Base-by-base conservation (phyloP, 2,329 filamentous ascomycete species). In the Pochonia chlamydosporia region DNA sequence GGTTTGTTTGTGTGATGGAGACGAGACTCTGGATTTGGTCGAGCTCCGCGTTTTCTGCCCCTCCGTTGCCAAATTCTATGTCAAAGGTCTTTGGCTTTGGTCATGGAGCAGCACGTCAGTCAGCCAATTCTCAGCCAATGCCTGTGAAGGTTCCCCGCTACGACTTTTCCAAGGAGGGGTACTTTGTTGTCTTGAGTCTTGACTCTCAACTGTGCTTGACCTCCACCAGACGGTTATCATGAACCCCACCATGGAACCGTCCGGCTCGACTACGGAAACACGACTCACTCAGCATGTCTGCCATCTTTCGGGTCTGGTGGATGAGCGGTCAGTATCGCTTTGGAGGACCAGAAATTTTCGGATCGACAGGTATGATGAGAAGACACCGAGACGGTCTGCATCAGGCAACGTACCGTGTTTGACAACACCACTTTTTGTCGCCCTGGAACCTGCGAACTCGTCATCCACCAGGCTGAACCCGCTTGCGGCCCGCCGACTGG, bases 141-240 rank as follows among this genome's bases (percentile, higher is more conserved):
- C 18, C 30, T 40, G 44, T 26, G 23, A 43, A 48, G 39, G 53
- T 52, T 49, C 48, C 51, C 46, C 44, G 30, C 49, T 30, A 33
- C 44, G 35, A 20, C 33, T 51, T 50, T 55, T 43, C 18, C 28
- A 48, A 39, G 44, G 49, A 52, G 50, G 49, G 48, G 51, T 52
- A 54, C 50, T 25, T 53, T 40, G 30, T 10, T 14, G 46, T 9
- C 40, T 39, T 36, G 8, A 23, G 23, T 30, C 26, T 30, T 9
- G 26, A 30, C 9, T 13, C 26, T 13, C 26, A 9, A 30, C 26
- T 13, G 16, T n/a, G n/a, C n/a, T n/a, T n/a, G n/a, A n/a, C n/a
- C n/a, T n/a, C n/a, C n/a, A n/a, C n/a, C n/a, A n/a, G 25, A 23
- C 20, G 31, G 33, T 28, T 13, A 40, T 28, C n/a, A 46, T n/a